These are phyloP conservation scores for Neurospora sp. DNA, from an alignment of 495 filamentous ascomycete genomes.

Conservation along the genomic window DNA sequence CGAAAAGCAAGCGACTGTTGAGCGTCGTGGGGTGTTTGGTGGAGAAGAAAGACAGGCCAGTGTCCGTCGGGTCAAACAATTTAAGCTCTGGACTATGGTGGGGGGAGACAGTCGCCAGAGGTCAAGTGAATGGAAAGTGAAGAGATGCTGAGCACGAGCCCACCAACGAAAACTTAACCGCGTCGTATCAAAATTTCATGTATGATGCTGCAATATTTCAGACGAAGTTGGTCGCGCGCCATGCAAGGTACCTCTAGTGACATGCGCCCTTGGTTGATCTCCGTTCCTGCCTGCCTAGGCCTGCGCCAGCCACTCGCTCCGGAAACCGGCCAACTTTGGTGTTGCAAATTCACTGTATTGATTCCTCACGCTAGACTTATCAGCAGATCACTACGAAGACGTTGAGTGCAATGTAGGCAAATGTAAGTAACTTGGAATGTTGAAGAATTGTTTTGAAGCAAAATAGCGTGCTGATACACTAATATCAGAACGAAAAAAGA, in stretches of 20 bases:
- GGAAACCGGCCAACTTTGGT: not conserved
- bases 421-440: not conserved
- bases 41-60: not conserved
- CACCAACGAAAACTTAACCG: not conserved
- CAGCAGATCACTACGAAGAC: not conserved
- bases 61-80: not conserved
- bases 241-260: too few relatives aligned
- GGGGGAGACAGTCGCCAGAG: not conserved
- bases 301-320: not conserved
- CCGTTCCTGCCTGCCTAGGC: too few relatives aligned
- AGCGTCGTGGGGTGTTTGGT: not conserved
- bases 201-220: not conserved
- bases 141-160: not conserved
- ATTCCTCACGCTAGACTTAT: not conserved
- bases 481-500: not conserved
- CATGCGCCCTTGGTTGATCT: too few relatives aligned
- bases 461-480: not conserved
- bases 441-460: not conserved
- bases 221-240: not conserved
- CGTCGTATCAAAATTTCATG: not conserved
- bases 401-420: not conserved
- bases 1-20: not conserved
- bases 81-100: not conserved
- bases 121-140: not conserved
- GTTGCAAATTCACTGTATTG: not conserved